Evolutionary conservation across 495 filamentous ascomycete species (phyloP), one percentile per base, ranked within the genome.

Genomic region (Trichoderma gamsii): DNA sequence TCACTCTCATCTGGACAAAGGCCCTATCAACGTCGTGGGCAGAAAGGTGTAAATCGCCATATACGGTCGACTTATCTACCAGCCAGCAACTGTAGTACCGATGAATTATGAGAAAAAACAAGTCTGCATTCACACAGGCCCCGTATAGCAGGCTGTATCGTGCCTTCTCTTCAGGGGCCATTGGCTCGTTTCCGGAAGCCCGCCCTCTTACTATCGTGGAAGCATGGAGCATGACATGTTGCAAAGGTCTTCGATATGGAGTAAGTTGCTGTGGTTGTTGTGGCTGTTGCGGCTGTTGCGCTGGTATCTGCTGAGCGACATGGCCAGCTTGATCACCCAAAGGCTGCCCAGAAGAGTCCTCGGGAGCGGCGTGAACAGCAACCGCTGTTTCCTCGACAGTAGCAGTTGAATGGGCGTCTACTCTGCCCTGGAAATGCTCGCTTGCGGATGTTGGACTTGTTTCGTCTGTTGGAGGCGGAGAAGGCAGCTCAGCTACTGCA

Each of bases 31-130:
- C 64, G 1, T 13, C 56, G 0, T 44, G 12, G 0, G 32, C 61
- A 1, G 3, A 25, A 23, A 46, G 67, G 27, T 32, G 71, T 41
- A 72, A 51, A 5, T 68, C 65, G 13, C 4, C 32, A 64, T 69
- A 65, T 9, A 27, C 66, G 8, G 49, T 64, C 29, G 32, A 27
- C n/a, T 66, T 72, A 65, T 67, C 63, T 16, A 52, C 64, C 51
- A 76, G 77, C 79, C 81, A 84, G 16, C 84, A 71, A 72, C 86
- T 89, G 73, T 85, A 91, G 1, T 90, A 67, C 69, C 92, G 89
- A 76, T 93, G 90, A 6, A 92, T 72, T 13, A 79, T 79, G 64
- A 92, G 61, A 72, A 89, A 93, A 72, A 90, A 84, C 32, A 78
- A 66, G 70, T 93, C 90, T 12, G 81, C 74, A 0, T 75, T 61